phyloP scores from a whole-genome alignment of 305 asterid species.

The Stenogyne calaminthoides region DNA sequence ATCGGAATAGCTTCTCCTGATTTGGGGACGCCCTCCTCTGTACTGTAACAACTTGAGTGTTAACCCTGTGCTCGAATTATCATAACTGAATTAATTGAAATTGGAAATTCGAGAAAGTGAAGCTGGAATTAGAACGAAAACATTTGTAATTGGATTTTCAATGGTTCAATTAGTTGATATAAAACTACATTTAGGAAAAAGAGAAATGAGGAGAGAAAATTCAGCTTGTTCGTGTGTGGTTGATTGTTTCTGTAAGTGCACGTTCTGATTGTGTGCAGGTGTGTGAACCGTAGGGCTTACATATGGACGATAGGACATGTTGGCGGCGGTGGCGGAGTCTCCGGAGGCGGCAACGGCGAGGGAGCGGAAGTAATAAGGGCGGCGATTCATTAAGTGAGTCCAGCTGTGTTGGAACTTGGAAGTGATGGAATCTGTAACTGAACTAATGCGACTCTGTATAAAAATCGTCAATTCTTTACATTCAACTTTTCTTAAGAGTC shows the following conservation, averaged over 20 bases:
- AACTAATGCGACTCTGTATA: background rate
- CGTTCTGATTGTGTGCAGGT: background rate
- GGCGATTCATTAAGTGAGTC: constrained; percentile 51
- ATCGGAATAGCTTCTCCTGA: constrained; percentile 61
- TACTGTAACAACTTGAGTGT: constrained; percentile 39
- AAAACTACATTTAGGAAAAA: background rate
- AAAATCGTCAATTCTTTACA: background rate
- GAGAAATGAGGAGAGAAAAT: constrained; percentile 9
- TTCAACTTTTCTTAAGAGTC: background rate
- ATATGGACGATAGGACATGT: constrained; percentile 56
- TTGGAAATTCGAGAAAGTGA: background rate
- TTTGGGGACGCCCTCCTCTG: constrained; percentile 48
- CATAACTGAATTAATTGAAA: background rate
- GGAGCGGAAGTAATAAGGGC: constrained; percentile 49
- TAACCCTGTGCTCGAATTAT: constrained; percentile 1
- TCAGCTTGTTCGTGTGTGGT: constrained; percentile 17
- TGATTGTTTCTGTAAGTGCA: background rate
- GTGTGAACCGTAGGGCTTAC: constrained; percentile 37
- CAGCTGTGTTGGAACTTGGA: background rate
- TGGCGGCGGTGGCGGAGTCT: constrained; percentile 34
- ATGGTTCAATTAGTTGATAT: constrained; percentile 1
- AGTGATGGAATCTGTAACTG: background rate
- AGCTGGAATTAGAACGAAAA: background rate
- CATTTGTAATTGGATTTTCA: background rate
- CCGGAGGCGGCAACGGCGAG: constrained; percentile 48